Conservation (phyloP, 1,284 basidiomycete species). For the Clitocybe nebularis region DNA sequence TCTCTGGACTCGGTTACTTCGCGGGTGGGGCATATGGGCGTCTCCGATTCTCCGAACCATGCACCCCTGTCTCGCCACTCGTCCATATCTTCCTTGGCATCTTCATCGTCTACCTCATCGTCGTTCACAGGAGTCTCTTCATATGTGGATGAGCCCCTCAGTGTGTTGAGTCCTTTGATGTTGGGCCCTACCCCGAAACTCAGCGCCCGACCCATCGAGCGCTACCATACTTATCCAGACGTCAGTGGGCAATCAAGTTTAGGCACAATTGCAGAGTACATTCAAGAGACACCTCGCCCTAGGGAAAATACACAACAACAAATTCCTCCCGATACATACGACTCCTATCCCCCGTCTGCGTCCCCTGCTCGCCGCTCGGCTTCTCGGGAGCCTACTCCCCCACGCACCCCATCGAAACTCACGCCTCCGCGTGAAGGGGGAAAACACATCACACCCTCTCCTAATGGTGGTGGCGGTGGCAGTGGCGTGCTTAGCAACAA, state of each 20-base stretch:
- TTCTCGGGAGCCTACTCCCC: neutral
- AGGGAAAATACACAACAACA: slow-evolving; percentile 8
- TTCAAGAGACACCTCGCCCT: neutral
- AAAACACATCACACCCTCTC: neutral
- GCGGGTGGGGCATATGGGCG: slow-evolving; percentile 26
- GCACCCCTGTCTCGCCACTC: slow-evolving; percentile 29
- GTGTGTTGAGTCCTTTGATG: slow-evolving; percentile 50
- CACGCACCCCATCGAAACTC: slow-evolving; percentile 1
- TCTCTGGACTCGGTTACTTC: slow-evolving; percentile 23
- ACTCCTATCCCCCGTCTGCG: slow-evolving; percentile 3
- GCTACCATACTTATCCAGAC: slow-evolving; percentile 28
- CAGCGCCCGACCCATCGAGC: slow-evolving; percentile 27
- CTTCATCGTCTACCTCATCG: slow-evolving; percentile 14
- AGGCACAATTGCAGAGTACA: slow-evolving; percentile 28
- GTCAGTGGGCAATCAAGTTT: slow-evolving; percentile 21
- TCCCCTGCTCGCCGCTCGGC: slow-evolving; percentile 1
- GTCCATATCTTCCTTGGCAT: slow-evolving; percentile 20
- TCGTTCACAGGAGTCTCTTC: slow-evolving; percentile 29
- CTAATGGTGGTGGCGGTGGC: neutral
- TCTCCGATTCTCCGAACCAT: slow-evolving; percentile 13
- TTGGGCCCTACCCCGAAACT: slow-evolving; percentile 34
- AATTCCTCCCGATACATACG: slow-evolving; percentile 16
- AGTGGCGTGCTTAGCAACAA: neutral
- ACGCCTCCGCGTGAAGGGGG: slow-evolving; percentile 3
- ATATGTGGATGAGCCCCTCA: slow-evolving; percentile 53